phyloP scores from a whole-genome alignment of 2,329 filamentous ascomycete species.

The Pseudopyrenochaeta lycopersici region DNA sequence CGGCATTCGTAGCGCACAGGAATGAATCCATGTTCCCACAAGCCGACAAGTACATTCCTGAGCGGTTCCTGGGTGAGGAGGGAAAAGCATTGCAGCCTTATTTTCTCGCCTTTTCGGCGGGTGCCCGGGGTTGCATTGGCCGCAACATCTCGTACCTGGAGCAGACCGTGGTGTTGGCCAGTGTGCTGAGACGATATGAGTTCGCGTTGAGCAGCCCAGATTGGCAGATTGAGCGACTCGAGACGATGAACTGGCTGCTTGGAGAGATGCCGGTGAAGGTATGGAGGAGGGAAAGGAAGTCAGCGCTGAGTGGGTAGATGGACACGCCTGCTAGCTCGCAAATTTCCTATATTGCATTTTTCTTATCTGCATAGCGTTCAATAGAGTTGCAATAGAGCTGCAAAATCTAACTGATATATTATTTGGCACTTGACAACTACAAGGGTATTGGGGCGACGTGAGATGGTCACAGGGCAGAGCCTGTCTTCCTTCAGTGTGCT shows the following conservation, averaged over 20 bases:
- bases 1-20: conserved; percentile 60
- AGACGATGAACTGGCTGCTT: conserved; percentile 50
- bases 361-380: neutral
- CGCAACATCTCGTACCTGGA: conserved; percentile 43
- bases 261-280: conserved; percentile 51
- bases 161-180: conserved; percentile 43
- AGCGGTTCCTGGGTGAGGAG: conserved; percentile 49
- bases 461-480: neutral
- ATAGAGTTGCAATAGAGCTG: too few species aligned
- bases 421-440: too few species aligned
- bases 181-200: conserved; percentile 49
- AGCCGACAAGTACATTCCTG: conserved; percentile 44
- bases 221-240: conserved; percentile 46
- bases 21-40: conserved; percentile 37
- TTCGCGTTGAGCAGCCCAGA: conserved; percentile 48
- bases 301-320: conserved; percentile 10
- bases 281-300: conserved; percentile 38
- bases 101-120: conserved; percentile 41
- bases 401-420: too few species aligned
- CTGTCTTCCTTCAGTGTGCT: neutral
- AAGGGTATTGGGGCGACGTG: neutral
- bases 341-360: neutral
- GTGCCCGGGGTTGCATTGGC: conserved; percentile 40
- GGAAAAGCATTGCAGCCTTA: conserved; percentile 40
- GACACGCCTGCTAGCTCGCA: neutral